Percentiles rank a stretch among this genome's conserved stretches.
phyloP scores from a whole-genome alignment of 352 stramenopile genomes.

The Phytopythium boreale region DNA sequence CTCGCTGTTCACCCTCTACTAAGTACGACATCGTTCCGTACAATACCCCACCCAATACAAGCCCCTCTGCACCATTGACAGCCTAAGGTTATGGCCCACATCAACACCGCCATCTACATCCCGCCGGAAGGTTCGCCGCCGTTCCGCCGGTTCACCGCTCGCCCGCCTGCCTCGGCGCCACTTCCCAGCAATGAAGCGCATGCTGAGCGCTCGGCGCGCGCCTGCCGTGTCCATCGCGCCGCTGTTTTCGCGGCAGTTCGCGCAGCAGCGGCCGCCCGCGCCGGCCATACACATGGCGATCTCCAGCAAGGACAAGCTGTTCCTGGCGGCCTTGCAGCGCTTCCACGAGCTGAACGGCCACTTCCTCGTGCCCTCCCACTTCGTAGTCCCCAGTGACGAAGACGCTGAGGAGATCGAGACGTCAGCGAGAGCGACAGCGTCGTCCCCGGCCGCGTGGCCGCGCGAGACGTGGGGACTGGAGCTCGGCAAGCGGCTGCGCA shows the following conservation, averaged over 20 bases:
- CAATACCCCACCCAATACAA: not conserved
- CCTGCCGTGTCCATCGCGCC: not conserved
- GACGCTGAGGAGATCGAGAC: not conserved
- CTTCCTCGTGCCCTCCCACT: conserved; percentile 63
- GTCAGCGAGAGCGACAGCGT: not conserved
- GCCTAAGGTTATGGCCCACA: not conserved
- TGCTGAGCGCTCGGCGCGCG: not conserved
- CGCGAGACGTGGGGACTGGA: conserved; percentile 42
- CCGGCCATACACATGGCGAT: conserved; percentile 14
- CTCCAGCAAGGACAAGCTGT: conserved; percentile 42
- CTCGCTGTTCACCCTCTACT: too few relatives aligned
- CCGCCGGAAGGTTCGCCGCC: not conserved
- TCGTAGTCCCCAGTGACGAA: conserved; percentile 35
- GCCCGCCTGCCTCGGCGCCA: too few relatives aligned
- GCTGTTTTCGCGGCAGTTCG: not conserved
- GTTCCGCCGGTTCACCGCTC: not conserved
- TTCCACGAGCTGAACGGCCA: conserved; percentile 61
- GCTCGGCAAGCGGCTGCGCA: conserved; percentile 45
- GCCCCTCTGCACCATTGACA: not conserved
- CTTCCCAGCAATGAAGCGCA: not conserved
- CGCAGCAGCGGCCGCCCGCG: not conserved
- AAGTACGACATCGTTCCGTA: not conserved
- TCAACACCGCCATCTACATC: not conserved
- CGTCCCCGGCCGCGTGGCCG: conserved; percentile 34
- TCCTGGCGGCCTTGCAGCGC: conserved; percentile 44